Base-by-base conservation (phyloP, 2,329 filamentous ascomycete species). In the Phialophora expanda region DNA sequence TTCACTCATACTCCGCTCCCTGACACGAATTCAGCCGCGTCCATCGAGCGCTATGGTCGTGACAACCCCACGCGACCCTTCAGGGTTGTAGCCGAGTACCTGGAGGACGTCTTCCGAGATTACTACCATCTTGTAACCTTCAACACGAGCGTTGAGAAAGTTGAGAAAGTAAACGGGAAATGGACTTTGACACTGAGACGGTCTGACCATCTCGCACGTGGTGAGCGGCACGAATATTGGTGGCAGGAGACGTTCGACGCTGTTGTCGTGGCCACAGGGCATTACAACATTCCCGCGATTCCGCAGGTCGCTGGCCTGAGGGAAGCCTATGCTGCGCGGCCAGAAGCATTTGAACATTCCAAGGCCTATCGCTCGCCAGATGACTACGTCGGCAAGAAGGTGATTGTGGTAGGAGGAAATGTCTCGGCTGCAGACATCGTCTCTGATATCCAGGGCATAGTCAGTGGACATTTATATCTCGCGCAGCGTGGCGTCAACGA, bases 401-500 rank as follows among this genome's bases (percentile, higher is more conserved):
- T 86, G 2, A 77, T 87, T 2, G 73, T 87, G 1, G 79, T 87
- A 30, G 85, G 85, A 11, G 84, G 82, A 7, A 83, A 84, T 8
- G 81, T 85, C 0, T 87, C 84, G 0, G 82, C 84, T 0, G 80
- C 77, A 44, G 84, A 86, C 66, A 85, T 86, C n/a, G 83, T 83
- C 6, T 78, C 79, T 41, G 83, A 86, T 64, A 75, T 85, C 22
- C 77, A 80, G 2, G 74, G 76, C 0, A 65, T 80, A 2, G 82
- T 82, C 3, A 76, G 76, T 2, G 77, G 69, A 0, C 78, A 84
- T 5, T 83, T 81, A 67, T 84, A 85, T 70, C 87, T 84, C 66
- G 85, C 86, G 0, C 80, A 88, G 26, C 82, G 84, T 28, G 87
- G 88, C 1, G 76, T 78, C 0, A 90, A 87, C 66, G 88, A 90